These are phyloP conservation scores for Colletotrichum higginsianum DNA, from an alignment of 2,329 filamentous ascomycete species.

Conservation along the genomic window DNA sequence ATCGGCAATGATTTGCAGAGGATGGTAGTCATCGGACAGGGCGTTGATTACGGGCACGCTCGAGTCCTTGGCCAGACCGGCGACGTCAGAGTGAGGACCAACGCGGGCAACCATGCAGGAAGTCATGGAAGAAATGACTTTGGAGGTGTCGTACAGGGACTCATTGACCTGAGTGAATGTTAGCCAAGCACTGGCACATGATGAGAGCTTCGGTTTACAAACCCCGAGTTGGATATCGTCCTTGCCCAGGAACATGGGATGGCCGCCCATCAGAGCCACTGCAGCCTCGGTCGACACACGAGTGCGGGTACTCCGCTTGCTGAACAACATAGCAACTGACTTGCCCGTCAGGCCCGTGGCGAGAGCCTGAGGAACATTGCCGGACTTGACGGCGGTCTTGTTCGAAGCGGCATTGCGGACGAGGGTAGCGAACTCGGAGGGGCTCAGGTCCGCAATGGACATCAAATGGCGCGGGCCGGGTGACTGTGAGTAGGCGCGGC, in stretches of 20 bases:
- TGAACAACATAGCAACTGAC: conserved; percentile 96
- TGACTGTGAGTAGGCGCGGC: conserved; percentile 60
- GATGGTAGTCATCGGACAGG: conserved; percentile 92
- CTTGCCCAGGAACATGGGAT: conserved; percentile 96
- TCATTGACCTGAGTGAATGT: conserved; percentile 80
- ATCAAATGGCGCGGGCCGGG: conserved; percentile 84
- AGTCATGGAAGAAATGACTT: conserved; percentile 95
- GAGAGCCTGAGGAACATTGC: conserved; percentile 71
- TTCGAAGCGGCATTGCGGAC: conserved; percentile 85
- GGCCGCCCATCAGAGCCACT: conserved; percentile 88
- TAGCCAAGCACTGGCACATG: neutral
- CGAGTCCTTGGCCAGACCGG: conserved; percentile 78
- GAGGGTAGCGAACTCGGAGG: conserved; percentile 83
- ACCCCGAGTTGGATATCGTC: conserved; percentile 97
- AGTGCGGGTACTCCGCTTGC: conserved; percentile 93
- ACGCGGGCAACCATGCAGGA: conserved; percentile 87
- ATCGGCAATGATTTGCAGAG: conserved; percentile 94
- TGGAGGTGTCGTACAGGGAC: conserved; percentile 90
- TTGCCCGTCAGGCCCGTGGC: conserved; percentile 77
- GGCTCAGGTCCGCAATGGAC: conserved; percentile 88
- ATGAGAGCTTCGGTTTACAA: conserved; percentile 49
- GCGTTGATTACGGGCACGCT: conserved; percentile 88
- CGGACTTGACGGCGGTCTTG: conserved; percentile 84
- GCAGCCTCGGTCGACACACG: conserved; percentile 94
- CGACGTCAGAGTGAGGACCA: conserved; percentile 82